Evolutionary conservation across 805 yeast species (phyloP).

Genomic region (Candida chilensis): DNA sequence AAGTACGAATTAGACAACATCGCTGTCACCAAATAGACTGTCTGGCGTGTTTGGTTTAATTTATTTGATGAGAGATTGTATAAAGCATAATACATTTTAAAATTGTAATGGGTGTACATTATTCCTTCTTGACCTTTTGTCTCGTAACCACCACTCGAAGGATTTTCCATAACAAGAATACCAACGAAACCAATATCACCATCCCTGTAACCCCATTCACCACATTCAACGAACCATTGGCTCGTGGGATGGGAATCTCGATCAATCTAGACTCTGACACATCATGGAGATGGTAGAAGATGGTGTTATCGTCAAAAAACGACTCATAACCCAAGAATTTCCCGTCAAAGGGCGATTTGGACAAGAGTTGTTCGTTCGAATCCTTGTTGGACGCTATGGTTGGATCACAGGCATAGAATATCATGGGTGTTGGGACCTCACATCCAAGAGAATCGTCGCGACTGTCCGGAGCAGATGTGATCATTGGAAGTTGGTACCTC

Average conservation of each 20-base stretch:
- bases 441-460: not conserved
- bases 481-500: slow-evolving; percentile 13
- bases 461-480: not conserved
- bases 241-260: slow-evolving; percentile 30
- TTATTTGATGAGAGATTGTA: too few relatives aligned
- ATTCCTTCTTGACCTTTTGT: too few relatives aligned
- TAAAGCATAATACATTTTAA: too few relatives aligned
- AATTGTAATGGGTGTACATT: too few relatives aligned
- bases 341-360: slow-evolving; percentile 13
- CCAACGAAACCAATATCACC: too few relatives aligned
- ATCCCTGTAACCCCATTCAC: too few relatives aligned
- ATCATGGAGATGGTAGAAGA: slow-evolving; percentile 21
- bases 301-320: slow-evolving; percentile 34
- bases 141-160: too few relatives aligned
- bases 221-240: too few relatives aligned
- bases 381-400: slow-evolving; percentile 10
- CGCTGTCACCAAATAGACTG: slow-evolving; percentile 18
- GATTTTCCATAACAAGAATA: too few relatives aligned
- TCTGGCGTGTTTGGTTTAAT: too few relatives aligned
- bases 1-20: slow-evolving; percentile 84
- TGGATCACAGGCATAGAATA: slow-evolving; percentile 44
- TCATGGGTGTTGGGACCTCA: slow-evolving; percentile 15
- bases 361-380: not conserved
- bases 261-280: slow-evolving; percentile 7
- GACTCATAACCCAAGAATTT: slow-evolving; percentile 33